A percentile compares a stretch with the other conserved stretches of the same genome.
These are phyloP conservation scores for Amylostereum chailletii DNA, from an alignment of 1,284 basidiomycete genomes.

Conservation along the genomic window DNA sequence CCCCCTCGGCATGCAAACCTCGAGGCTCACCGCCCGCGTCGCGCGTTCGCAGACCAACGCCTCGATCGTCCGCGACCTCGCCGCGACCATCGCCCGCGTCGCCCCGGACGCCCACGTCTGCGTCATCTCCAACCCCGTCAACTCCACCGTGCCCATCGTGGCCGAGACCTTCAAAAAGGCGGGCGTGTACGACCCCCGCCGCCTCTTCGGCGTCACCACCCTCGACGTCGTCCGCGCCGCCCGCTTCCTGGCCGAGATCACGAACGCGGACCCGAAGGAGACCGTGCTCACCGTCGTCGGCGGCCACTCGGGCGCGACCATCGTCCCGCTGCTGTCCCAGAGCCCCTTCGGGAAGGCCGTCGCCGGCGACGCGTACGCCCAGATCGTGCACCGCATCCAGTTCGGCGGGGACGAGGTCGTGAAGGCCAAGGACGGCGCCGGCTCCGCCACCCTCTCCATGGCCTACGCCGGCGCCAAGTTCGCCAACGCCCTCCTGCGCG, in stretches of 20 bases:
- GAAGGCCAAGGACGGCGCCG: constrained; percentile 85
- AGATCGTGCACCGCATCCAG: constrained; percentile 84
- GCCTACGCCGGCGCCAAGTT: constrained; percentile 91
- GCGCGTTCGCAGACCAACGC: constrained; percentile 67
- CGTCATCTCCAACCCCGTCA: constrained; percentile 96
- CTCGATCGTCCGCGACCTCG: constrained; percentile 94
- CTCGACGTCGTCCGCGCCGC: constrained; percentile 95
- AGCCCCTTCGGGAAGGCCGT: constrained; percentile 52
- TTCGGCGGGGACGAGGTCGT: constrained; percentile 95
- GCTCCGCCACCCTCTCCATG: constrained; percentile 86
- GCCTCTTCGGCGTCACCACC: constrained; percentile 86
- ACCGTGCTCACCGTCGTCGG: constrained; percentile 84
- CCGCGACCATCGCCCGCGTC: constrained; percentile 79
- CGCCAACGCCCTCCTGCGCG: constrained; percentile 74
- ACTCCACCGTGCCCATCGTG: constrained; percentile 96
- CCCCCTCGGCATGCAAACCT: too few relatives aligned
- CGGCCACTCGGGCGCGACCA: constrained; percentile 94
- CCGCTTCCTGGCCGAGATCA: constrained; percentile 80
- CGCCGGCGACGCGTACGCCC: constrained; percentile 60
- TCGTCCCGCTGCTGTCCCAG: constrained; percentile 93
- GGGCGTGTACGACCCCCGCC: constrained; percentile 85
- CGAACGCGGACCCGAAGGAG: constrained; percentile 59
- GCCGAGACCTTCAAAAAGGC: constrained; percentile 90
- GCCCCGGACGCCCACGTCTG: constrained; percentile 87
- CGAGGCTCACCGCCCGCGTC: too few relatives aligned